Conservation (phyloP, 202 grass and related monocot genomes). For the Cymbopogon flexuosus region DNA sequence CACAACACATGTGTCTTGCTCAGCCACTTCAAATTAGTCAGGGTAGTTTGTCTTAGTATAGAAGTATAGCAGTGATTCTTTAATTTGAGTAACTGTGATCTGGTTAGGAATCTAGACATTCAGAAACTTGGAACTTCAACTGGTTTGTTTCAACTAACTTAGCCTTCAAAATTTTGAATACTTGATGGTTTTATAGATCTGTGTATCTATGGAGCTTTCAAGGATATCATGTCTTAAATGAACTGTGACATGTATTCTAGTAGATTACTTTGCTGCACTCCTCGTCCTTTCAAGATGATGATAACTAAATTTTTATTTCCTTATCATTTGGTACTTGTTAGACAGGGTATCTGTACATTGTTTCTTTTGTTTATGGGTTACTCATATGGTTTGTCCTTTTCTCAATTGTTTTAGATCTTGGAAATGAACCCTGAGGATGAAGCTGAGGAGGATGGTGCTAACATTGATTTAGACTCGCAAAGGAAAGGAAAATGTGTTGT, state of each 20-base stretch:
- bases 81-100: background rate
- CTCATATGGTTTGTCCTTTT: background rate
- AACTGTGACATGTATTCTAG: background rate
- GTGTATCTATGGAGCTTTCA: background rate
- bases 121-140: background rate
- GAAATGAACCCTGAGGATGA: slow-evolving; percentile 99
- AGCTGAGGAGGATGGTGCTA: slow-evolving; percentile 87
- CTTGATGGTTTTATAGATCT: background rate
- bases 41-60: background rate
- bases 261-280: background rate
- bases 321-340: background rate
- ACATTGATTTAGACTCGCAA: slow-evolving; percentile 87
- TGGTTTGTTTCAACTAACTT: background rate
- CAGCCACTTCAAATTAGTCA: background rate
- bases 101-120: background rate
- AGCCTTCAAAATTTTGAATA: background rate
- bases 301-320: background rate
- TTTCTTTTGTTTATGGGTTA: background rate
- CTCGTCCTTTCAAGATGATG: background rate
- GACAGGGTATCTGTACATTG: background rate
- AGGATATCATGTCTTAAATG: background rate
- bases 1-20: background rate
- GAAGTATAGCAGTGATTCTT: background rate
- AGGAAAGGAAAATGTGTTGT: slow-evolving; percentile 96
- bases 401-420: slow-evolving; percentile 55